A percentile compares a stretch with the other conserved stretches of the same genome.
phyloP scores from a whole-genome alignment of 2,329 filamentous ascomycete species.

The Hysterium pulicare region DNA sequence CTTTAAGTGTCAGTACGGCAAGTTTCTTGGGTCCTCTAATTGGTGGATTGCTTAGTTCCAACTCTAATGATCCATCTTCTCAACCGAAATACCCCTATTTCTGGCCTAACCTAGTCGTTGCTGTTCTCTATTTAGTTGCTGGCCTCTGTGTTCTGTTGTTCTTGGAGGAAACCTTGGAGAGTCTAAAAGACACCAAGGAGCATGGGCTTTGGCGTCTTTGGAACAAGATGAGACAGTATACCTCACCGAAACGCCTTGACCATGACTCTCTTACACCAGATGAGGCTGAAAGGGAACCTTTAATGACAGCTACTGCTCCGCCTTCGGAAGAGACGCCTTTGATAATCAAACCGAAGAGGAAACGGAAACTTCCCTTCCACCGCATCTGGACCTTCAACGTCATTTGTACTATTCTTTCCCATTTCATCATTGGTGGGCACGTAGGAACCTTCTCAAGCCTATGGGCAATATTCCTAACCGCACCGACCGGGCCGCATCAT shows the following conservation, averaged over 20 bases:
- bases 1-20: constrained; percentile 57
- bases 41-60: constrained; percentile 58
- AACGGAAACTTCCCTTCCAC: constrained; percentile 33
- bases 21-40: constrained; percentile 49
- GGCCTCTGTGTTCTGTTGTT: constrained; percentile 55
- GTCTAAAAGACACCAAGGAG: constrained; percentile 28
- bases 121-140: constrained; percentile 52
- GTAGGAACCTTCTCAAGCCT: constrained; percentile 43
- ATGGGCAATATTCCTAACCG: constrained; percentile 44
- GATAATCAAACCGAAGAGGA: constrained; percentile 1
- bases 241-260: constrained; percentile 20
- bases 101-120: constrained; percentile 63
- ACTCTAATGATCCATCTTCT: background rate
- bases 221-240: constrained; percentile 17
- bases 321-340: background rate
- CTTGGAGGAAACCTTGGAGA: constrained; percentile 54
- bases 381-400: constrained; percentile 43
- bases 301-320: background rate
- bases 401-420: constrained; percentile 36
- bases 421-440: constrained; percentile 40
- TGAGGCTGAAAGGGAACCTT: background rate
- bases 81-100: constrained; percentile 56
- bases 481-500: constrained; percentile 24
- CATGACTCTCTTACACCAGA: background rate
- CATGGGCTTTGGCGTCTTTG: constrained; percentile 23